A percentile compares a stretch with the other conserved stretches of the same genome.
phyloP scores from a whole-genome alignment of 2,329 filamentous ascomycete species.

The Podosphaera fusca region DNA sequence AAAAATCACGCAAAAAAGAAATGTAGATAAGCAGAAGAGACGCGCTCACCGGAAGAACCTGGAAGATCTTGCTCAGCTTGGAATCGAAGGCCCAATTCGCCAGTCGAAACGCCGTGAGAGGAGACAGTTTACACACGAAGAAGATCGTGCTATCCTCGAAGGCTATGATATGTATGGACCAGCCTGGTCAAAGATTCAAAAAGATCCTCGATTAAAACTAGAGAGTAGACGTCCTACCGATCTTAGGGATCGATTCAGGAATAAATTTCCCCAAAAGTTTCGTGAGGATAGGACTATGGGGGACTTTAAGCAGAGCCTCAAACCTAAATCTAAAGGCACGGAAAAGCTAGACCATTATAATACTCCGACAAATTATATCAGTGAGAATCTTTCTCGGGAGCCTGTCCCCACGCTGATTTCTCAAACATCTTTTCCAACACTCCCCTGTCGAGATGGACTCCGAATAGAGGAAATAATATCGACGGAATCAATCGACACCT shows the following conservation, averaged over 20 bases:
- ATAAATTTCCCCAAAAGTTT: conserved; percentile 36
- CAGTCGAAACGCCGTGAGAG: conserved; percentile 36
- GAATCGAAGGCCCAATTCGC: conserved; percentile 38
- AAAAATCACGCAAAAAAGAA: conserved; percentile 11
- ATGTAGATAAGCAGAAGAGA: conserved; percentile 21
- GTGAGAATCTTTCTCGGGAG: background rate
- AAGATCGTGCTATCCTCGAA: conserved; percentile 37
- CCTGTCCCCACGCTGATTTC: background rate
- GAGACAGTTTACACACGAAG: conserved; percentile 36
- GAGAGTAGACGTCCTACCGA: conserved; percentile 37
- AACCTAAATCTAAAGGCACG: background rate
- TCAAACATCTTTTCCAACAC: background rate
- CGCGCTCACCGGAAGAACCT: conserved; percentile 31
- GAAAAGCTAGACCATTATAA: background rate
- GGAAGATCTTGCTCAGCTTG: conserved; percentile 31
- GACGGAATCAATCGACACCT: conserved; percentile 6
- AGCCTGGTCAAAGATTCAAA: conserved; percentile 41
- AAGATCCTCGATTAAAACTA: conserved; percentile 33
- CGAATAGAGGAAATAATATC: conserved; percentile 14
- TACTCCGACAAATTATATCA: background rate
- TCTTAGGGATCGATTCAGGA: conserved; percentile 36
- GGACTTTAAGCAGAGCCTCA: background rate
- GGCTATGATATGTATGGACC: conserved; percentile 37
- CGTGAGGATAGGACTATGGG: conserved; percentile 9
- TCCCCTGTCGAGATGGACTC: conserved; percentile 10